phyloP scores from a whole-genome alignment of 331 rosid genomes.

The Erythrophleum ivorense region DNA sequence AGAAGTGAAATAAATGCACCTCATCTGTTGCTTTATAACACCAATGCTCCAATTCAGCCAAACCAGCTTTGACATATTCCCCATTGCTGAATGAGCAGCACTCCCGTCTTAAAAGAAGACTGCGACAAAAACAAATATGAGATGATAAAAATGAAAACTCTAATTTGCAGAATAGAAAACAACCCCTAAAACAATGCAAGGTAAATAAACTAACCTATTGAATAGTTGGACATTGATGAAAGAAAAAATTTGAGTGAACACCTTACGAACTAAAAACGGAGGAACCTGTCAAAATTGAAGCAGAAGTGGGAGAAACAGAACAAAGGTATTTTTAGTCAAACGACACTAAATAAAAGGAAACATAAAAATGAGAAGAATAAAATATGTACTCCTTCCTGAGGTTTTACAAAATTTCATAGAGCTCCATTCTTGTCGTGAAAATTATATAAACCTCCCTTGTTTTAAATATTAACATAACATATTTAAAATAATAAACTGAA shows the following conservation, averaged over 20 bases:
- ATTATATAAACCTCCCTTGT: conserved; percentile 2
- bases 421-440: conserved; percentile 24
- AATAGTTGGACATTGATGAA: conserved; percentile 91
- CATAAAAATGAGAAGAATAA: conserved; percentile 16
- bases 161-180: conserved; percentile 14
- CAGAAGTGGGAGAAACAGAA: not conserved
- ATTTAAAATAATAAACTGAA: not conserved
- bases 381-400: not conserved
- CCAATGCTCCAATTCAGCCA: conserved; percentile 91
- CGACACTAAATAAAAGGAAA: conserved; percentile 21
- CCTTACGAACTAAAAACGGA: conserved; percentile 88
- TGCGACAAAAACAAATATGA: conserved; percentile 35
- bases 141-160: conserved; percentile 4
- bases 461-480: conserved; percentile 27
- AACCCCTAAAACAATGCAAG: conserved; percentile 20
- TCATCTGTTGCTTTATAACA: conserved; percentile 83
- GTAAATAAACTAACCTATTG: conserved; percentile 65
- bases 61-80: conserved; percentile 87
- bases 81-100: conserved; percentile 95
- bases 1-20: conserved; percentile 50
- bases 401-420: conserved; percentile 23
- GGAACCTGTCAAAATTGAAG: conserved; percentile 68
- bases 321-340: conserved; percentile 18
- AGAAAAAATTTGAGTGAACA: conserved; percentile 86
- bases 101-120: conserved; percentile 88